These are phyloP conservation scores for Pseudotsuga menziesii DNA, from an alignment of 75 land plant species.

Conservation along the genomic window DNA sequence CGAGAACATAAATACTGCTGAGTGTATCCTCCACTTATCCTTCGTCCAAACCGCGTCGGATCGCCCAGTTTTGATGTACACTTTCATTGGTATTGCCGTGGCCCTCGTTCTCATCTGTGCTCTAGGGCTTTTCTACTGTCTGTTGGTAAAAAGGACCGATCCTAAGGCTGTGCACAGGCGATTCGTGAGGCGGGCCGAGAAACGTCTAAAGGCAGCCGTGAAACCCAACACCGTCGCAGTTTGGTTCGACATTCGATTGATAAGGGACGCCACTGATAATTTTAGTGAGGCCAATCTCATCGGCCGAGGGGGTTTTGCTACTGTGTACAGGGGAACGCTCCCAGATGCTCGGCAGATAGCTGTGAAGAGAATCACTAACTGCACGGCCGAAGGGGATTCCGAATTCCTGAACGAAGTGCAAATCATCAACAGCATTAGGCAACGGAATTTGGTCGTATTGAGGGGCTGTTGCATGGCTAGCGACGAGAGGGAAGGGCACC, in stretches of 20 bases:
- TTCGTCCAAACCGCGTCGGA: neutral
- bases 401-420: constrained; percentile 20
- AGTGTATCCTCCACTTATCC: constrained; percentile 29
- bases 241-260: constrained; percentile 27
- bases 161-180: constrained; percentile 9
- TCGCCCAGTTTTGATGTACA: constrained; percentile 6
- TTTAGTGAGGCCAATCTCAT: constrained; percentile 50
- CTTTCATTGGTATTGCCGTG: constrained; percentile 18
- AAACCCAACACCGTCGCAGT: constrained; percentile 40
- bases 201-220: neutral
- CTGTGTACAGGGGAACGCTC: constrained; percentile 62
- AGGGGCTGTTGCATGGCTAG: constrained; percentile 22
- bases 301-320: constrained; percentile 67
- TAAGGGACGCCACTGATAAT: constrained; percentile 21
- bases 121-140: constrained; percentile 9
- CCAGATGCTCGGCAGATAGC: constrained; percentile 45
- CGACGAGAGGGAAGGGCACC: constrained; percentile 13
- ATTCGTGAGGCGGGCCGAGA: constrained; percentile 8
- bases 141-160: constrained; percentile 8
- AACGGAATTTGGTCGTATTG: constrained; percentile 27
- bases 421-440: constrained; percentile 17
- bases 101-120: constrained; percentile 17
- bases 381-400: constrained; percentile 19
- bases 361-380: constrained; percentile 61
- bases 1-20: constrained; percentile 23